These are phyloP conservation scores for Medicago lupulina DNA, from an alignment of 306 rosid species.

Conservation along the genomic window DNA sequence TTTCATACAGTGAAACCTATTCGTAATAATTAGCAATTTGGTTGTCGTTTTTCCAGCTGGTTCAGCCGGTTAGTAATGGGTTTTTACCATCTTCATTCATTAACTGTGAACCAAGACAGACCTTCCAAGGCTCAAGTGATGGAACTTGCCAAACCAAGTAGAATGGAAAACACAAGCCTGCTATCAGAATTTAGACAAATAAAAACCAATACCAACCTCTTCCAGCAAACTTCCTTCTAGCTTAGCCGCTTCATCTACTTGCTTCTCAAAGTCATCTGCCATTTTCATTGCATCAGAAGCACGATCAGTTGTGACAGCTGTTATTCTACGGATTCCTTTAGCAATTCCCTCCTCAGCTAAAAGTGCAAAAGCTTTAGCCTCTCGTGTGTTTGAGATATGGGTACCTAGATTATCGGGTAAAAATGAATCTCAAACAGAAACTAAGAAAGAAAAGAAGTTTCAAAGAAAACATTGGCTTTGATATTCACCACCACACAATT, in stretches of 20 bases:
- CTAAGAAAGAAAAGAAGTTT: slow-evolving; percentile 32
- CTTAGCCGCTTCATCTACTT: slow-evolving; percentile 68
- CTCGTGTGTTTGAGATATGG: slow-evolving; percentile 88
- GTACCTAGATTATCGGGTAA: slow-evolving; percentile 66
- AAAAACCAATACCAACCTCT: slow-evolving; percentile 65
- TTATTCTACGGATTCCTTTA: slow-evolving; percentile 90
- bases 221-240: slow-evolving; percentile 76
- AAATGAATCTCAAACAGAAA: slow-evolving; percentile 38
- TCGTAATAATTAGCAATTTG: slow-evolving; percentile 11
- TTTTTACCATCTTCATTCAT: slow-evolving; percentile 27
- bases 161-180: slow-evolving; percentile 22
- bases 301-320: slow-evolving; percentile 85
- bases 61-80: slow-evolving; percentile 1
- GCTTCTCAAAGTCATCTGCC: slow-evolving; percentile 78
- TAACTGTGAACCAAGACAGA: slow-evolving; percentile 7
- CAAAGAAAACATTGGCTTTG: slow-evolving; percentile 29
- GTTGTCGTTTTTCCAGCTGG: background rate
- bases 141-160: slow-evolving; percentile 25
- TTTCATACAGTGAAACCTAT: background rate
- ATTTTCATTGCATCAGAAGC: slow-evolving; percentile 69
- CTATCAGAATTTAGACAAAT: slow-evolving; percentile 1
- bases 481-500: slow-evolving; percentile 86
- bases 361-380: slow-evolving; percentile 93
- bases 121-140: slow-evolving; percentile 24
- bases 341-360: slow-evolving; percentile 98